Evolutionary conservation across 805 yeast species (phyloP), one percentile per base, ranked within the genome.

Genomic region (Yarrowia bubula): DNA sequence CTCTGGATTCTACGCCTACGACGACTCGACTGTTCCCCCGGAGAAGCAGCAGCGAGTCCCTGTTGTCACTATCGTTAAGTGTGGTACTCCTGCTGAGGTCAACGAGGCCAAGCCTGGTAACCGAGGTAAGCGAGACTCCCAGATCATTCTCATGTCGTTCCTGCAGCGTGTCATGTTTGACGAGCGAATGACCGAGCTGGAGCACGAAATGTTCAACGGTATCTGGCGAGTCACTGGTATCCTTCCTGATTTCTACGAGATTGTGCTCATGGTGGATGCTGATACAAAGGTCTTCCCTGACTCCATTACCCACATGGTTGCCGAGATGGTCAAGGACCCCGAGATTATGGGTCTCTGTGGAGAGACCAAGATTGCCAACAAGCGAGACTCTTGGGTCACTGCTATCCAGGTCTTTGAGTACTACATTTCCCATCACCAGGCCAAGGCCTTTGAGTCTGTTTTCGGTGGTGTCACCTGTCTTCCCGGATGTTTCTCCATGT

Each of bases 61-160:
- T 1, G 79, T 92, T 70, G 73, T 92, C 35, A 79, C 87, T 18
- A 80, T 92, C 72, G 76, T 90, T 47, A 92, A 92, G 75, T 91
- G 96, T 77, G 98, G 98, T 69, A 89, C 97, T 0, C 92, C 92
- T 5, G 87, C 83, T 14, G 98, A 92, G 73, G 86, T 84, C 37
- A 81, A 82, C 14, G 79, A 86, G 8, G 76, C 86, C 5, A 88
- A 88, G 75, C 97, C 98, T 11, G 98, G 98, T 71, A 92, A 92
- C 75, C 85, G 98, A 81, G 98, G 98, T 77, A 92, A 92, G 76
- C 88, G 98, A 78, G 98, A 92, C 74, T 90, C 97, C 28, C 98
- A 92, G 75, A 87, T 92, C 65, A 86, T 92, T 68, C 79, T 92
- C 71, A 92, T 92, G 98, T 84, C 93, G 0, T 92, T 92, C 75